A percentile compares a stretch with the other conserved stretches of the same genome.
phyloP scores from a whole-genome alignment of 2,329 filamentous ascomycete species.

The Hypoxylon sp. region DNA sequence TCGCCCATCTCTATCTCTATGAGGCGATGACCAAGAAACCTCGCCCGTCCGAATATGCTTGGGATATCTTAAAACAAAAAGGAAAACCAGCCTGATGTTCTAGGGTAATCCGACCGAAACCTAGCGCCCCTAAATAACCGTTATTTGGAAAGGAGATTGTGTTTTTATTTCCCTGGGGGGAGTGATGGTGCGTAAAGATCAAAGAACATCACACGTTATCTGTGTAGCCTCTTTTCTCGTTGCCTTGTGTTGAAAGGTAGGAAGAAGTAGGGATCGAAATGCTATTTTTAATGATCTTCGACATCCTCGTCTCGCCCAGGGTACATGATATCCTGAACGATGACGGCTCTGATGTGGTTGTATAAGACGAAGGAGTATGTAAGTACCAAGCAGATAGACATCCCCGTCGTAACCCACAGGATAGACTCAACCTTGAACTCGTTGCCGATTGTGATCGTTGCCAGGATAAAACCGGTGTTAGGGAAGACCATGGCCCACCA shows the following conservation, averaged over 20 bases:
- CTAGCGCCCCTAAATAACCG: constrained; percentile 31
- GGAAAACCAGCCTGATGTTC: constrained; percentile 44
- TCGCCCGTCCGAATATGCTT: constrained; percentile 36
- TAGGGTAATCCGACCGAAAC: constrained; percentile 32
- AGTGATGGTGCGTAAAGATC: constrained; percentile 19
- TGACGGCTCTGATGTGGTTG: constrained; percentile 63
- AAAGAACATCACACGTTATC: constrained; percentile 41
- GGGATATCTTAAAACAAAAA: constrained; percentile 45
- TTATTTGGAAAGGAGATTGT: constrained; percentile 30
- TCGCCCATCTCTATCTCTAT: constrained; percentile 23
- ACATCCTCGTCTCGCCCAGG: constrained; percentile 69
- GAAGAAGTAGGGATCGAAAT: constrained; percentile 10
- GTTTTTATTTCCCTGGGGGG: constrained; percentile 5
- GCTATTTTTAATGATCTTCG: constrained; percentile 59
- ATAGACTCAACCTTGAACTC: constrained; percentile 63
- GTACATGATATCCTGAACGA: constrained; percentile 69
- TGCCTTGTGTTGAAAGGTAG: constrained; percentile 10
- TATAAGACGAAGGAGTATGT: constrained; percentile 62
- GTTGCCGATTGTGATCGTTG: constrained; percentile 68
- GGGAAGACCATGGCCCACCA: constrained; percentile 77
- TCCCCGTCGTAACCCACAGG: constrained; percentile 64
- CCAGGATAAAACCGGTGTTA: constrained; percentile 72
- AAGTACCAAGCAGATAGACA: constrained; percentile 63
- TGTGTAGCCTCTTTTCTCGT: constrained; percentile 37
- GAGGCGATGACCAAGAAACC: constrained; percentile 32